Base-by-base conservation (phyloP, 2,329 filamentous ascomycete species). In the Pseudogymnoascus sp. region DNA sequence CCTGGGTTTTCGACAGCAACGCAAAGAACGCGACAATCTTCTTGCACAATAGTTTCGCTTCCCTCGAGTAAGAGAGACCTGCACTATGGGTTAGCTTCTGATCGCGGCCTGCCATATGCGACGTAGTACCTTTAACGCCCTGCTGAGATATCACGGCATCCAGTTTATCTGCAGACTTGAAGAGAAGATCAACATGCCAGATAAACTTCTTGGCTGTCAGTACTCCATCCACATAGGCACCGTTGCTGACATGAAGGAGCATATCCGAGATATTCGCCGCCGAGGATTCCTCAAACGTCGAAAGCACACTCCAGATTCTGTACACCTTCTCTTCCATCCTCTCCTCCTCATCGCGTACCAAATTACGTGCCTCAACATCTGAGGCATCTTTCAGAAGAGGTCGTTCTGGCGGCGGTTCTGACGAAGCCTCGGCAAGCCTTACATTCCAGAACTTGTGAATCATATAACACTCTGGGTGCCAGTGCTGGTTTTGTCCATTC, bases 361-460 rank as follows among this genome's bases (percentile, higher is more conserved):
- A 79, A 61, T 91, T 87, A 62, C 92, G 88, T 67, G 88, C 84
- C 66, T 88, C 85, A 57, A 86, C 82, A 39, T 83, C 85, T 11
- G 86, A 86, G 68, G 86, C 81, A 42, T 77, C 76, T 61, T 83
- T 80, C 36, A 69, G 21, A 34, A 66, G 60, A 7, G 66, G 68
- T 14, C 65, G 21, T 69, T 68, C 23, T 68, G 57, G 34, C 73
- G 10, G 23, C 7, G 77, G 74, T 62, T 85, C 81, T 18, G 75
- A 67, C 6, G 70, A 72, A 4, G 62, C 51, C 5, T 61, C 54
- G 29, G 73, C 73, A 39, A 99, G 80, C 61, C 95, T 87, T 65
- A 99, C 95, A 73, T 97, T 99, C 95, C 95, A 99, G 77, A 97
- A 99, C 73, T 99, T 99, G 79, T 99, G 95, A 67, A 99, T 99